Base-by-base conservation (phyloP, 2,329 filamentous ascomycete genomes). In the Fusarium proliferatum region DNA sequence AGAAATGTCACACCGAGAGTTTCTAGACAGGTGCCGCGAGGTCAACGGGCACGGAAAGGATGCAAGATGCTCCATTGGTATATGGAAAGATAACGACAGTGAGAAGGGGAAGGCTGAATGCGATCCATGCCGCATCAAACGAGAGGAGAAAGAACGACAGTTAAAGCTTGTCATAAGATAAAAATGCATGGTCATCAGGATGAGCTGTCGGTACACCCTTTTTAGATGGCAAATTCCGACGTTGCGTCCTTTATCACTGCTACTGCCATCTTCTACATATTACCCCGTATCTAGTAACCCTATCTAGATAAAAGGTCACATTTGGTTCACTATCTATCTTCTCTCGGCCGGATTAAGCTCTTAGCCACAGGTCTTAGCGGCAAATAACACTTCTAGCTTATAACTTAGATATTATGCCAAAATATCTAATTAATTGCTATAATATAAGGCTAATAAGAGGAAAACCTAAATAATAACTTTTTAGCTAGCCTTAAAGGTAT, bases 261-360 rank as follows among this genome's bases (percentile, higher is more conserved):
- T 8, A 2, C 17, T 3, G 6, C 9, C n/a, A 8, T 9, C 3
- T 1, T 19, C 13, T 8, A 15, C 12, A 26, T 10, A 2, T 10
- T 10, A 26, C 1, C 1, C 19, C 6, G 8, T 23, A 13, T 3
- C 3, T 2, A 23, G 12, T 34, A 3, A 34, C 3, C 0, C 11
- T 34, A 1, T 15, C 10, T 33, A 1, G 5, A 3, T 6, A 23
- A 23, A 23, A 23, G 23, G 23, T 23, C 23, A 23, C 23, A 23
- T 23, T 23, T 23, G 23, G 23, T 23, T 23, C 23, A 23, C 23
- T n/a, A n/a, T n/a, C 5, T 28, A 28, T 28, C 6, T 28, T 28
- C 26, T 28, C 26, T 28, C 6, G 26, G 26, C 26, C 26, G 6
- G 26, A 28, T 28, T 28, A 28, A 28, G 26, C 26, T 28, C 26